Evolutionary conservation across 306 rosid species (phyloP).

Genomic region (Mimosa pudica): DNA sequence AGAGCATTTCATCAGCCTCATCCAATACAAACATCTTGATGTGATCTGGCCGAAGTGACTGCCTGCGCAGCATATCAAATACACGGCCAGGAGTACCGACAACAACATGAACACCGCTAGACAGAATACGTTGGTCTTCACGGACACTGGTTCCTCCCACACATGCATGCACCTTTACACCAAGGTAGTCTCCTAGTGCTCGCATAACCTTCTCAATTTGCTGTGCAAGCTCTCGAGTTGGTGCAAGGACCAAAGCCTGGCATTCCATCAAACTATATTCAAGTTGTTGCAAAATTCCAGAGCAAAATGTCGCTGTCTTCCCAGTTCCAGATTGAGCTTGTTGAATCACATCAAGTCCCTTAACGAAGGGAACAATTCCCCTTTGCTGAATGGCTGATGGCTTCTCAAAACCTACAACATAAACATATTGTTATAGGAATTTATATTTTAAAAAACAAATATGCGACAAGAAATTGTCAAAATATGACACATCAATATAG

Average conservation of each 20-base stretch:
- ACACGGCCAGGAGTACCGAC: slow-evolving; percentile 89
- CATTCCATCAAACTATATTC: slow-evolving; percentile 63
- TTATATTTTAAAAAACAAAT: neutral
- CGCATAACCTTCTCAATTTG: slow-evolving; percentile 91
- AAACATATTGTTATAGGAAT: slow-evolving; percentile 11
- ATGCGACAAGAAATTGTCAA: neutral
- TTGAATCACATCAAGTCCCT: slow-evolving; percentile 84
- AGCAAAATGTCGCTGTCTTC: slow-evolving; percentile 81
- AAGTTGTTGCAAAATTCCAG: slow-evolving; percentile 76
- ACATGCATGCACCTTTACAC: slow-evolving; percentile 84
- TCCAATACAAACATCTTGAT: slow-evolving; percentile 85
- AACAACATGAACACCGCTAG: slow-evolving; percentile 79
- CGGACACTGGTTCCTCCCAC: slow-evolving; percentile 84
- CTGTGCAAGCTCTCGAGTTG: slow-evolving; percentile 83
- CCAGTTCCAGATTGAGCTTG: slow-evolving; percentile 91
- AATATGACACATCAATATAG: neutral
- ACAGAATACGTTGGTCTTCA: slow-evolving; percentile 74
- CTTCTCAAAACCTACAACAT: slow-evolving; percentile 67
- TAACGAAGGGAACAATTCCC: slow-evolving; percentile 76
- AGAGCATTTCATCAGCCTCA: slow-evolving; percentile 89
- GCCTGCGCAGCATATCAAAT: slow-evolving; percentile 78
- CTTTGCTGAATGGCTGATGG: slow-evolving; percentile 87
- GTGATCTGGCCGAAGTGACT: slow-evolving; percentile 66
- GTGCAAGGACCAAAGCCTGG: slow-evolving; percentile 79
- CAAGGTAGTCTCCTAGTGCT: slow-evolving; percentile 80